phyloP scores from a whole-genome alignment of 768 basidiomycete species.

The Tricholoma terreum region DNA sequence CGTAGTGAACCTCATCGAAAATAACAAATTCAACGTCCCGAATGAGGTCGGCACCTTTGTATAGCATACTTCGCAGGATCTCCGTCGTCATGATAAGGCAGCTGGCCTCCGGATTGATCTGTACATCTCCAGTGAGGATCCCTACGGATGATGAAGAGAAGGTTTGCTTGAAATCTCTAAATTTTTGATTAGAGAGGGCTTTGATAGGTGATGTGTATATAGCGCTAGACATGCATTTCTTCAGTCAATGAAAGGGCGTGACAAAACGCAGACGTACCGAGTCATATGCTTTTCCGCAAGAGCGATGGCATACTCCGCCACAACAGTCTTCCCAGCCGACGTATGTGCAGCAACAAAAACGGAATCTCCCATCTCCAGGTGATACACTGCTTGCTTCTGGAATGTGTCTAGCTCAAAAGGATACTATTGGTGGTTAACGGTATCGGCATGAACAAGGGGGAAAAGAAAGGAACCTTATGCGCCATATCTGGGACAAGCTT shows the following conservation, averaged over 20 bases:
- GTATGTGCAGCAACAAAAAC: constrained; percentile 99
- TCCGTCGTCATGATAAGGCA: constrained; percentile 99
- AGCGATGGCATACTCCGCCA: constrained; percentile 98
- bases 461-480: constrained; percentile 56
- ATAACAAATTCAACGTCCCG: constrained; percentile 99
- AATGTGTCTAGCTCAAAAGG: constrained; percentile 99
- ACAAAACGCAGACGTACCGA: constrained; percentile 48
- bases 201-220: constrained; percentile 99
- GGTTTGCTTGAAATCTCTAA: constrained; percentile 96
- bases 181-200: constrained; percentile 97
- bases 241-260: constrained; percentile 6
- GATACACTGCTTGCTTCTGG: constrained; percentile 98
- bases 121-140: constrained; percentile 97
- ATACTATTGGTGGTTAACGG: constrained; percentile 51
- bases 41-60: constrained; percentile 97
- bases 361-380: constrained; percentile 94
- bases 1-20: constrained; percentile 99
- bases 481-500: constrained; percentile 97
- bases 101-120: constrained; percentile 96
- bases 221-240: constrained; percentile 51
- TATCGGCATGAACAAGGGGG: background rate
- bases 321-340: constrained; percentile 98
- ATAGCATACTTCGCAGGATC: constrained; percentile 96
- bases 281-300: constrained; percentile 98
- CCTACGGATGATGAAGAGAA: constrained; percentile 91